Evolutionary conservation across 768 basidiomycete genomes (phyloP).

Genomic region (Sporobolomyces phaffii): DNA sequence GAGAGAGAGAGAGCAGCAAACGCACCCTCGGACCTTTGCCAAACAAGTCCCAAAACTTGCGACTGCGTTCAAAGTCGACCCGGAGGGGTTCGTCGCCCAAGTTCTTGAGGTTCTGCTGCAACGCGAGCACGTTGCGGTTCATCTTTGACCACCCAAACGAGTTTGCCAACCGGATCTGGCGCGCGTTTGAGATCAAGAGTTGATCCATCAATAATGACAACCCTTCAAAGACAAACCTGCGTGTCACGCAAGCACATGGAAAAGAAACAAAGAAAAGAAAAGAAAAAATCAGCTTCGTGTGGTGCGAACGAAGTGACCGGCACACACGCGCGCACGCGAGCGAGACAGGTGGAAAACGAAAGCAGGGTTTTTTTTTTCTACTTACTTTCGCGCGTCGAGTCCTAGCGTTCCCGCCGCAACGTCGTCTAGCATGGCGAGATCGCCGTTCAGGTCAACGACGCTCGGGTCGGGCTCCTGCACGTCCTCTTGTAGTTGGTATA

Average conservation of each 20-base stretch:
- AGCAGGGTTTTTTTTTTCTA: too few species aligned
- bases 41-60: slow-evolving; percentile 76
- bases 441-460: slow-evolving; percentile 74
- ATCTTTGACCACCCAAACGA: slow-evolving; percentile 77
- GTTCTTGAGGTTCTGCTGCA: slow-evolving; percentile 84
- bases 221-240: slow-evolving; percentile 80
- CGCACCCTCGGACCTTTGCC: slow-evolving; percentile 65
- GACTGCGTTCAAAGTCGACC: slow-evolving; percentile 67
- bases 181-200: slow-evolving; percentile 67
- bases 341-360: too few species aligned
- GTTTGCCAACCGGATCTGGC: slow-evolving; percentile 64
- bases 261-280: too few species aligned
- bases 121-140: slow-evolving; percentile 75
- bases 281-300: too few species aligned
- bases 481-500: slow-evolving; percentile 74
- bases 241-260: too few species aligned
- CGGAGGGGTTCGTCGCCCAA: slow-evolving; percentile 57
- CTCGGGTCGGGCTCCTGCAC: slow-evolving; percentile 86
- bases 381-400: slow-evolving; percentile 62
- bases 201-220: slow-evolving; percentile 78
- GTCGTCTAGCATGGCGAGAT: slow-evolving; percentile 71
- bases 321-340: too few species aligned
- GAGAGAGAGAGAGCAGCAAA: not conserved
- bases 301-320: too few species aligned
- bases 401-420: slow-evolving; percentile 60